phyloP scores from a whole-genome alignment of 176 grass and related monocot species.

The Secale cereale region DNA sequence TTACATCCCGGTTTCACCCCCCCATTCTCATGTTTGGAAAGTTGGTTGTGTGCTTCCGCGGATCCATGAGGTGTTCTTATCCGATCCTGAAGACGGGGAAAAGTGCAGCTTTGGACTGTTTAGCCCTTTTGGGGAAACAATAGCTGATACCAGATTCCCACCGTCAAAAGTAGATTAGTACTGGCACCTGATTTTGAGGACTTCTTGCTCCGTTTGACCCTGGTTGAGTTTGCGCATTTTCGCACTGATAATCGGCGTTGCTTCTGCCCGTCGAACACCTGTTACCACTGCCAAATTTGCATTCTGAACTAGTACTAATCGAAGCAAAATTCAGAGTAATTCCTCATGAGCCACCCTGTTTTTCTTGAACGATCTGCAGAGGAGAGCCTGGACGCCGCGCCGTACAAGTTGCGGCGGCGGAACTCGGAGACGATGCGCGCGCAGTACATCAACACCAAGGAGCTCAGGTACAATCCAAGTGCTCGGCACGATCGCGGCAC shows the following conservation, averaged over 20 bases:
- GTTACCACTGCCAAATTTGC: neutral
- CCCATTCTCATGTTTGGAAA: neutral
- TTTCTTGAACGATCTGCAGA: neutral
- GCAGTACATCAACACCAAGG: constrained; percentile 90
- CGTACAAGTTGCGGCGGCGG: constrained; percentile 62
- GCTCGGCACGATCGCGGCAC: neutral
- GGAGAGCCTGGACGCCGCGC: constrained; percentile 36
- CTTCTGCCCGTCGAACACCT: neutral
- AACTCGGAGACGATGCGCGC: constrained; percentile 90
- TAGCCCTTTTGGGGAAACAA: neutral
- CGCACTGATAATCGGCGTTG: neutral
- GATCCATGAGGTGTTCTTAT: constrained; percentile 5
- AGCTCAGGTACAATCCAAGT: constrained; percentile 41
- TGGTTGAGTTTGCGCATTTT: neutral
- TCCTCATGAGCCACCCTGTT: neutral
- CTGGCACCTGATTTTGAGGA: neutral
- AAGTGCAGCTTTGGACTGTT: constrained; percentile 15
- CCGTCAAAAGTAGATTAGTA: neutral
- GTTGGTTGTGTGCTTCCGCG: neutral
- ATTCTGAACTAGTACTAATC: no score
- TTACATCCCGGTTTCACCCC: neutral
- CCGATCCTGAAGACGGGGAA: neutral
- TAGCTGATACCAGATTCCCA: neutral
- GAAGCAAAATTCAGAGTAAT: neutral
- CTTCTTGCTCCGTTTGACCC: neutral